A percentile compares a stretch with the other conserved stretches of the same genome.
Conservation (phyloP, 176 grass and related monocot genomes). For the Carex parvula region DNA sequence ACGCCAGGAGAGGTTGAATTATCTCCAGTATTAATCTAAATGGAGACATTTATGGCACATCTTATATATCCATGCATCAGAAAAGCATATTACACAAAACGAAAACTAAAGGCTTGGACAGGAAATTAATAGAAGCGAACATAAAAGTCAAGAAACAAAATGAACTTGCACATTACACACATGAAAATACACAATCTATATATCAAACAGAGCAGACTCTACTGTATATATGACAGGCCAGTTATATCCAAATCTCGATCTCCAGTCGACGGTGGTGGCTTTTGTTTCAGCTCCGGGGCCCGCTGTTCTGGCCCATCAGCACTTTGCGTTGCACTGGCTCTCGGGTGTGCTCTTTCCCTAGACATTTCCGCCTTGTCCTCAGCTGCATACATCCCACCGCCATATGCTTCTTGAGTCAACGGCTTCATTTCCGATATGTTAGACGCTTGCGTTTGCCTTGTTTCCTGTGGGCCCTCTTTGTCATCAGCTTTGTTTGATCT, state of each 20-base stretch:
- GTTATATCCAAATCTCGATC: constrained; percentile 88
- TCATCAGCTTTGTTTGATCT: background rate
- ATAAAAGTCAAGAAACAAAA: background rate
- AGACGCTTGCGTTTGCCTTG: constrained; percentile 35
- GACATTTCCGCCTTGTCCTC: constrained; percentile 36
- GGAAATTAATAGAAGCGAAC: background rate
- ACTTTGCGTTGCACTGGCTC: constrained; percentile 61
- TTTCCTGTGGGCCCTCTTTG: constrained; percentile 23
- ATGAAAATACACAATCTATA: background rate
- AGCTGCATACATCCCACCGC: constrained; percentile 62
- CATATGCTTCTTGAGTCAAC: constrained; percentile 69
- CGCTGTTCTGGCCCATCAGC: constrained; percentile 56
- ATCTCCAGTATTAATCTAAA: no score
- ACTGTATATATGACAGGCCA: constrained; percentile 81
- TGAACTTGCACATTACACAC: background rate
- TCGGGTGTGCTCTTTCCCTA: background rate
- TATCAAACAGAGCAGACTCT: background rate
- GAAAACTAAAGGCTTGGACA: background rate
- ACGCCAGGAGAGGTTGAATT: no score
- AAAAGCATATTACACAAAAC: no score
- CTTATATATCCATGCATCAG: no score
- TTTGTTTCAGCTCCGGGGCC: constrained; percentile 14
- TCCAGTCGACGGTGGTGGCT: constrained; percentile 67
- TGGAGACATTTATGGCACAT: no score
- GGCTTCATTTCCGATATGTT: constrained; percentile 75